A percentile compares a stretch with the other conserved stretches of the same genome.
phyloP scores from a whole-genome alignment of 345 rosid genomes.

The Fremontodendron californicum region DNA sequence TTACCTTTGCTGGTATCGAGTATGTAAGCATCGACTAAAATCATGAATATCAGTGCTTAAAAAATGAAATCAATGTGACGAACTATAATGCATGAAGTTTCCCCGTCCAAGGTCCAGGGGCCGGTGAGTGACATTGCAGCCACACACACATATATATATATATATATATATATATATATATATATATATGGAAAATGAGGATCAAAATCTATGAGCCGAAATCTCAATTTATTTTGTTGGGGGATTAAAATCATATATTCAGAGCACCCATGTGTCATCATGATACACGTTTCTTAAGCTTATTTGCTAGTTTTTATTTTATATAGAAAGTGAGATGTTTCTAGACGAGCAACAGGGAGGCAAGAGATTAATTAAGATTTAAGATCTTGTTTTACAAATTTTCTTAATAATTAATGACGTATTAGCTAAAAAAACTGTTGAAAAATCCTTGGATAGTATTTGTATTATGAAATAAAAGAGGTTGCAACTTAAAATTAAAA shows the following conservation, averaged over 20 bases:
- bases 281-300: conserved; percentile 9
- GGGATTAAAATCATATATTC: background rate
- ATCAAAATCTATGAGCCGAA: conserved; percentile 14
- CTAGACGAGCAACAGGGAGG: conserved; percentile 27
- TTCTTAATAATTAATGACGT: background rate
- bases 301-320: conserved; percentile 1
- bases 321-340: conserved; percentile 12
- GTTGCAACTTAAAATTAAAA: too few species aligned
- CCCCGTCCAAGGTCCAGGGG: background rate
- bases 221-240: background rate
- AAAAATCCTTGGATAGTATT: background rate
- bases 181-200: conserved; percentile 14
- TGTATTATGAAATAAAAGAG: background rate
- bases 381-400: background rate
- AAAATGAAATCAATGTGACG: background rate
- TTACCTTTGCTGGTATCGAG: conserved; percentile 21
- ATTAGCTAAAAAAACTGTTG: background rate
- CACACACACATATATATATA: too few species aligned
- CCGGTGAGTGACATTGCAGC: conserved; percentile 8
- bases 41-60: background rate
- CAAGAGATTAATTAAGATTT: conserved; percentile 4
- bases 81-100: conserved; percentile 12
- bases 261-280: conserved; percentile 18
- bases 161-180: too few species aligned
- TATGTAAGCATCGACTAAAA: conserved; percentile 2